A percentile compares a stretch with the other conserved stretches of the same genome.
Evolutionary conservation across 2,329 filamentous ascomycete genomes (phyloP).

Genomic region (Pseudogymnoascus sp.): DNA sequence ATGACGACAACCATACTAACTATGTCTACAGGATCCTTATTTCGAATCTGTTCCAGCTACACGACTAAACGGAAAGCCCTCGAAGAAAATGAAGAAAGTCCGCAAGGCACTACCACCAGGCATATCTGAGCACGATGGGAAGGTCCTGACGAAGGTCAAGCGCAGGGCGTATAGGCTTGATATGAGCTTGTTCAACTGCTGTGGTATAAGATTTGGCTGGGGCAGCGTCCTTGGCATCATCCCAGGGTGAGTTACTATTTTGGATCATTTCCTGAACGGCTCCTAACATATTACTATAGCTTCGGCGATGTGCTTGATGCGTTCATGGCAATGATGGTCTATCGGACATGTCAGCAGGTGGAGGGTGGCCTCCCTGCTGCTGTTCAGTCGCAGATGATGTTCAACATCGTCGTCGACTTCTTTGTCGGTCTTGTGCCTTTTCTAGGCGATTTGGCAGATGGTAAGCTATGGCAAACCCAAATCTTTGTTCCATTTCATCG

Average conservation of each 20-base stretch:
- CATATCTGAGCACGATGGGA: conserved; percentile 72
- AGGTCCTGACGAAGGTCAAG: conserved; percentile 79
- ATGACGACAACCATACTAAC: conserved; percentile 14
- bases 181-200: conserved; percentile 71
- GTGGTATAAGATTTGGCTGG: conserved; percentile 83
- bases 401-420: conserved; percentile 72
- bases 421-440: conserved; percentile 65
- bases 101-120: conserved; percentile 79
- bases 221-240: conserved; percentile 75
- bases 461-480: conserved; percentile 67
- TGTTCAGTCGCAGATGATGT: conserved; percentile 63
- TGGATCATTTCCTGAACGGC: conserved; percentile 11
- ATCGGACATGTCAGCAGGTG: conserved; percentile 62
- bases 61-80: conserved; percentile 52
- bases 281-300: conserved; percentile 34
- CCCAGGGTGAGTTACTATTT: conserved; percentile 56
- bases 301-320: conserved; percentile 69
- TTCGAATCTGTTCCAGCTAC: conserved; percentile 76
- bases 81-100: conserved; percentile 68
- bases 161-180: conserved; percentile 79
- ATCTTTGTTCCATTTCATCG: conserved; percentile 47
- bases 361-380: conserved; percentile 63
- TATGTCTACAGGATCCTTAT: conserved; percentile 65
- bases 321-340: conserved; percentile 65
- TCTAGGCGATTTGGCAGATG: conserved; percentile 67